These are phyloP conservation scores for Sugiyamaella qingdaonensis DNA, from an alignment of 805 yeast species.

Conservation along the genomic window DNA sequence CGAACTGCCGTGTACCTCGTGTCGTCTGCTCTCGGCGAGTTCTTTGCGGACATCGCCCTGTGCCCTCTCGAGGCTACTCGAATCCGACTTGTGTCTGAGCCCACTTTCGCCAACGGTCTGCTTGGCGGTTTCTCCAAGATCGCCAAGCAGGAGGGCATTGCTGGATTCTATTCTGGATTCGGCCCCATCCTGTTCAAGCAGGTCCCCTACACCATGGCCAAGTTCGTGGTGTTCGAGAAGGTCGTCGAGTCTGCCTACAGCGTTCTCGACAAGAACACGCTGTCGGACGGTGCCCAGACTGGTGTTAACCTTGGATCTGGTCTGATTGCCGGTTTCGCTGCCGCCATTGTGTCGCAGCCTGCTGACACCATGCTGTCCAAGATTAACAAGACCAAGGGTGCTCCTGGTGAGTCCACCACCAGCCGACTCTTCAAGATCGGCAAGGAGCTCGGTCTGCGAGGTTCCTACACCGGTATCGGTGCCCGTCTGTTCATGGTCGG, in stretches of 20 bases:
- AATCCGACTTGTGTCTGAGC: slow-evolving; percentile 7
- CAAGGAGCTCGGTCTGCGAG: slow-evolving; percentile 65
- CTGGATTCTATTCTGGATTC: slow-evolving; percentile 73
- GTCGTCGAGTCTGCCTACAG: slow-evolving; percentile 69
- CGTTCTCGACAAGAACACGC: slow-evolving; percentile 60
- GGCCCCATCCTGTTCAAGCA: slow-evolving; percentile 84
- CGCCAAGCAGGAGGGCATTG: slow-evolving; percentile 64
- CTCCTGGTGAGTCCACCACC: slow-evolving; percentile 52
- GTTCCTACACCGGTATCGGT: slow-evolving; percentile 83
- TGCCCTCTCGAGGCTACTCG: slow-evolving; percentile 75
- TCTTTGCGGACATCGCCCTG: slow-evolving; percentile 70
- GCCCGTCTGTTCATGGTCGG: slow-evolving; percentile 87
- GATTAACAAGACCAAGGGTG: slow-evolving; percentile 55
- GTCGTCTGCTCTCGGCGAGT: slow-evolving; percentile 81
- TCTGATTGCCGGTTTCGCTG: slow-evolving; percentile 82
- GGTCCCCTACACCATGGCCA: slow-evolving; percentile 86
- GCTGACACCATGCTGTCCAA: slow-evolving; percentile 91
- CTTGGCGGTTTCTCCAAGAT: slow-evolving; percentile 40
- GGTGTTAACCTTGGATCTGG: slow-evolving; percentile 84
- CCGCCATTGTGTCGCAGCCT: slow-evolving; percentile 85
- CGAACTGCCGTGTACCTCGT: slow-evolving; percentile 63
- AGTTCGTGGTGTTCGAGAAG: slow-evolving; percentile 78
- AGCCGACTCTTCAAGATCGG: slow-evolving; percentile 61
- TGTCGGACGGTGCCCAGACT: slow-evolving; percentile 64
- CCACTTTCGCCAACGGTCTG: slow-evolving; percentile 5